Conservation (phyloP, 169 alveolate species). For the Eimeria zaria region DNA sequence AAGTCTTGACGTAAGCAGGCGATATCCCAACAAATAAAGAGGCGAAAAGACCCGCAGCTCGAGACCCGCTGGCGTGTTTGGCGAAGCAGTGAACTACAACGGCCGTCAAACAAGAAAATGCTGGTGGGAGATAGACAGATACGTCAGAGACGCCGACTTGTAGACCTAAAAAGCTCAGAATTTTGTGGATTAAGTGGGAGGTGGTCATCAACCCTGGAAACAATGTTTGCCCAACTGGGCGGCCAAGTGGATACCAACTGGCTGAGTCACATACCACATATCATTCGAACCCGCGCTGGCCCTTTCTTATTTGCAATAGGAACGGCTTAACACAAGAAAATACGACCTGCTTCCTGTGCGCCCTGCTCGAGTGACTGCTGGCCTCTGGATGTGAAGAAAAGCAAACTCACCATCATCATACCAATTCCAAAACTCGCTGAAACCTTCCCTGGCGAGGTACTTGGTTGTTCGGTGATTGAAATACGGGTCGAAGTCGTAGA, state of each 20-base stretch:
- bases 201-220: conserved; percentile 99
- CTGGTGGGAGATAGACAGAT: conserved; percentile 99
- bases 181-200: conserved; percentile 92
- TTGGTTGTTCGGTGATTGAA: conserved; percentile 98
- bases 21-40: conserved; percentile 98
- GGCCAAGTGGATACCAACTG: conserved; percentile 99
- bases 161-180: conserved; percentile 81
- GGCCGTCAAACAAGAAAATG: conserved; percentile 97
- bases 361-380: not conserved
- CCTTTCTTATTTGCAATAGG: not conserved
- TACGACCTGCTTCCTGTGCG: not conserved
- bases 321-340: not conserved
- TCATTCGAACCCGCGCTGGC: not conserved
- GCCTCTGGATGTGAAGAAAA: too few relatives aligned
- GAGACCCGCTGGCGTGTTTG: conserved; percentile 92
- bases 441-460: conserved; percentile 96
- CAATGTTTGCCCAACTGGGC: conserved; percentile 99
- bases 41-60: conserved; percentile 97
- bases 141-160: conserved; percentile 97
- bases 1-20: conserved; percentile 98
- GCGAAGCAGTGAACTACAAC: conserved; percentile 89
- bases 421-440: conserved; percentile 98
- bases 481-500: conserved; percentile 99
- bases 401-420: conserved; percentile 93
- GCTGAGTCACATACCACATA: conserved; percentile 82